Evolutionary conservation across 176 grass and related monocot genomes (phyloP).

Genomic region (Dactylis glomerata): DNA sequence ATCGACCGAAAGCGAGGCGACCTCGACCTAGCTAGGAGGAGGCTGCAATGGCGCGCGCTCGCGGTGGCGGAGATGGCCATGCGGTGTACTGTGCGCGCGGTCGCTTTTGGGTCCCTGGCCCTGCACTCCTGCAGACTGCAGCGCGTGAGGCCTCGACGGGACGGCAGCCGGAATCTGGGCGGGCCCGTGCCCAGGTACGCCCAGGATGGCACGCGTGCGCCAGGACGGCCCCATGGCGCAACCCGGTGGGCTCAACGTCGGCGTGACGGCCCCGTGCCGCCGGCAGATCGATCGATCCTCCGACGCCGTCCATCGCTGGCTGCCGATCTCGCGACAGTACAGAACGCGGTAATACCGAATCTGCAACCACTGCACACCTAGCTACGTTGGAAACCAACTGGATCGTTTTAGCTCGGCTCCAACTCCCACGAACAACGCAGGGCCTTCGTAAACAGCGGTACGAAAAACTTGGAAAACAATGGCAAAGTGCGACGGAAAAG

Average conservation of each 20-base stretch:
- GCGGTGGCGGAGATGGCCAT: neutral
- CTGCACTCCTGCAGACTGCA: neutral
- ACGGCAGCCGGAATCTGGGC: slow-evolving; percentile 38
- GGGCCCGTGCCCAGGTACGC: slow-evolving; percentile 20
- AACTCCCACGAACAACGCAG: neutral
- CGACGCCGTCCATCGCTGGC: neutral
- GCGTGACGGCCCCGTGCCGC: slow-evolving; percentile 31
- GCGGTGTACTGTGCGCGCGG: neutral
- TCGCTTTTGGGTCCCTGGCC: slow-evolving; percentile 33
- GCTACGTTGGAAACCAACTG: no score
- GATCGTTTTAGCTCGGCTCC: neutral
- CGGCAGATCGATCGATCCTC: no score
- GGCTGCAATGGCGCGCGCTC: neutral
- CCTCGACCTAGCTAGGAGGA: neutral
- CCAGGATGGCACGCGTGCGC: slow-evolving; percentile 43
- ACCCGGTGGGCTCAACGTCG: slow-evolving; percentile 32
- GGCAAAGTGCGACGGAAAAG: neutral
- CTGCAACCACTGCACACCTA: no score
- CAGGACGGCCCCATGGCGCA: neutral
- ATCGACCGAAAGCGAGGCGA: neutral
- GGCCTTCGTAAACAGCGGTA: neutral
- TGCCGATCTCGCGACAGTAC: neutral
- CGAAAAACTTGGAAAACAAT: slow-evolving; percentile 26
- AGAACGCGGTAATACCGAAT: neutral
- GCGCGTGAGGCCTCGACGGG: neutral